Evolutionary conservation across 1,284 basidiomycete species (phyloP), one percentile per base, ranked within the genome.

Genomic region (Xerocomus minutiporus): DNA sequence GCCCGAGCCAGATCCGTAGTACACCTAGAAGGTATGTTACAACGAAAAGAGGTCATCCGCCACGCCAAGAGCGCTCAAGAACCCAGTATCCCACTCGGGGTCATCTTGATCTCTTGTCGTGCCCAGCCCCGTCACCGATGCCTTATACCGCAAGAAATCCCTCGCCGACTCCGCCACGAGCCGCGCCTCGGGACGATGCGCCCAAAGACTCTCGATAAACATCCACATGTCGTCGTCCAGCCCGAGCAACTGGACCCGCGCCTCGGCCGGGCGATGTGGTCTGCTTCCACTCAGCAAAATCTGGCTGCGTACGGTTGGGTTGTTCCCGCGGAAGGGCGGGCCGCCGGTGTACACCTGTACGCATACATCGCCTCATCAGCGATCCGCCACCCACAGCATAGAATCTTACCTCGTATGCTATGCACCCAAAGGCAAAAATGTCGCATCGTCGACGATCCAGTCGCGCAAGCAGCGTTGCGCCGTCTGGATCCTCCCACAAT

Each of bases 401-500:
- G 36, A 20, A 8, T 41, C 23, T 13, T 3, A 68, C 63, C 65
- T 69, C 64, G 41, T 61, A 66, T 7, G 58, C 26, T 45, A 68
- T 52, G n/a, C 66, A 67, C 4, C 67, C 67, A 40, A 69, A 56
- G 5, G 64, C 57, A 31, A 69, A 69, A 32, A 68, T 65, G 28
- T 69, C 67, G 38, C 63, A 57, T 44, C 63, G 63, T 12, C 65
- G 66, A 36, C 48, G 60, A 39, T 65, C 60, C 1, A 61, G 51
- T 3, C 8, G 48, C 9, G 61, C 50, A 12, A 63, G 53, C 17
- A 53, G 51, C 4, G 43, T 2, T 8, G 54, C 55, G 0, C 62
- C 55, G 26, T 65, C 23, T 0, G 50, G 51, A 5, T 63, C 50
- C 7, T 54, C 51, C 45, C 38, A 45, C 1, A 44, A 39, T 5